phyloP scores from a whole-genome alignment of 2,329 filamentous ascomycete species.

The Hymenoscyphus repandus region DNA sequence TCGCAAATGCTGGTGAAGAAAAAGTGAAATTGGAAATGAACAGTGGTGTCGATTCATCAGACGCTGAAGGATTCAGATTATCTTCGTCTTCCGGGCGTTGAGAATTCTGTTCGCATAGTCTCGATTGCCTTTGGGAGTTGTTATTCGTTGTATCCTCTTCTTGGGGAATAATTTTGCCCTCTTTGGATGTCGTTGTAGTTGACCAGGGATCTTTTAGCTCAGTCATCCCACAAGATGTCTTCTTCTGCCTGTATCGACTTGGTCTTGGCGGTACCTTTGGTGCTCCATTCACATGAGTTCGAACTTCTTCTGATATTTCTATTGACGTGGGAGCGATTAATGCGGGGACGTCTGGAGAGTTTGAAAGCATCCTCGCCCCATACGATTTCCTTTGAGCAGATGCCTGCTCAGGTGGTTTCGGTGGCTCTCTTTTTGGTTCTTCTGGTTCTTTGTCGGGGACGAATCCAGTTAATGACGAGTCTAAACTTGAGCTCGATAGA shows the following conservation, averaged over 20 bases:
- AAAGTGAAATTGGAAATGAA: slow-evolving; percentile 1
- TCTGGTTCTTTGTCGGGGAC: neutral
- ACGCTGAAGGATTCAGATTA: neutral
- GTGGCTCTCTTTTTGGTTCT: neutral
- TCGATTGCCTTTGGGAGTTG: neutral
- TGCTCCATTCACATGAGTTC: neutral
- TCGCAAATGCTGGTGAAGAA: neutral
- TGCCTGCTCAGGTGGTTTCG: no score
- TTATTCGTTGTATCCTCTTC: neutral
- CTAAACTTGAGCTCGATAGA: neutral
- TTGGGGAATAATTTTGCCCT: neutral
- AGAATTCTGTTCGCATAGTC: no score
- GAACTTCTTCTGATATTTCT: neutral
- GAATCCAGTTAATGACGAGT: neutral
- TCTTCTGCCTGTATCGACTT: neutral
- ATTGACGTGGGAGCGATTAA: neutral
- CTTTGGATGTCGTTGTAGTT: no score
- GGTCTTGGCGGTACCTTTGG: neutral
- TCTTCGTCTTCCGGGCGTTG: no score
- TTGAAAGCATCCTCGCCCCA: no score
- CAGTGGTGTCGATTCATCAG: neutral
- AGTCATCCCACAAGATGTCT: neutral
- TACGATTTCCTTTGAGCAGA: no score
- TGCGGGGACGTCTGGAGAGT: no score
- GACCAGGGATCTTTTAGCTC: no score